Conservation (phyloP, 2,329 filamentous ascomycete species). For the Ophiostoma australiae region DNA sequence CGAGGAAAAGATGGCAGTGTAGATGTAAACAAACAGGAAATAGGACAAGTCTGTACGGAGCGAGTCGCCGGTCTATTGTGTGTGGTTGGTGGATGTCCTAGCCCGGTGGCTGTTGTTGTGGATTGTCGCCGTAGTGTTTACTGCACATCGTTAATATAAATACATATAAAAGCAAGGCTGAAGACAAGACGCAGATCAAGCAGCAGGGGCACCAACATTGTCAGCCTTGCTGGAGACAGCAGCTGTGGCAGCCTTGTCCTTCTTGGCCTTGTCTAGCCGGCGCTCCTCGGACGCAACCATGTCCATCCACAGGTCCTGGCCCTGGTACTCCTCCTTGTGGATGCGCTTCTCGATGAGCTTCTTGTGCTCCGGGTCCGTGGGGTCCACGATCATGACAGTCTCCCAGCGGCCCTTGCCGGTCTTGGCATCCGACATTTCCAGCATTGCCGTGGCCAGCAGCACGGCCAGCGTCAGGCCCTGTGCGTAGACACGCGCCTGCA, state of each 20-base stretch:
- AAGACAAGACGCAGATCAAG: slow-evolving; percentile 10
- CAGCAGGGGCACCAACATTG: slow-evolving; percentile 26
- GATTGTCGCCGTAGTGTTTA: not conserved
- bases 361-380: slow-evolving; percentile 77
- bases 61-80: slow-evolving; percentile 4
- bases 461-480: slow-evolving; percentile 84
- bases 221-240: slow-evolving; percentile 16
- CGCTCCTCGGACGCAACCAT: slow-evolving; percentile 79
- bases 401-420: slow-evolving; percentile 75
- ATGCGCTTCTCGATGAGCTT: slow-evolving; percentile 79
- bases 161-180: no score
- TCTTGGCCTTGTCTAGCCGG: slow-evolving; percentile 42
- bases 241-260: slow-evolving; percentile 27
- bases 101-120: not conserved
- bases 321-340: slow-evolving; percentile 79
- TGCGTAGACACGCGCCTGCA: slow-evolving; percentile 91
- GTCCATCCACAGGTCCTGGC: slow-evolving; percentile 91
- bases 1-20: not conserved
- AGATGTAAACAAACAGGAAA: not conserved
- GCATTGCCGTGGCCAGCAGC: slow-evolving; percentile 72
- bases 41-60: not conserved
- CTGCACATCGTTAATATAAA: not conserved
- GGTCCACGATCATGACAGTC: slow-evolving; percentile 75
- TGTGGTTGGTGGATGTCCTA: not conserved
- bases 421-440: slow-evolving; percentile 74